Evolutionary conservation across 1,139 yeast genomes (phyloP).

Genomic region (Komagataea norvegica): DNA sequence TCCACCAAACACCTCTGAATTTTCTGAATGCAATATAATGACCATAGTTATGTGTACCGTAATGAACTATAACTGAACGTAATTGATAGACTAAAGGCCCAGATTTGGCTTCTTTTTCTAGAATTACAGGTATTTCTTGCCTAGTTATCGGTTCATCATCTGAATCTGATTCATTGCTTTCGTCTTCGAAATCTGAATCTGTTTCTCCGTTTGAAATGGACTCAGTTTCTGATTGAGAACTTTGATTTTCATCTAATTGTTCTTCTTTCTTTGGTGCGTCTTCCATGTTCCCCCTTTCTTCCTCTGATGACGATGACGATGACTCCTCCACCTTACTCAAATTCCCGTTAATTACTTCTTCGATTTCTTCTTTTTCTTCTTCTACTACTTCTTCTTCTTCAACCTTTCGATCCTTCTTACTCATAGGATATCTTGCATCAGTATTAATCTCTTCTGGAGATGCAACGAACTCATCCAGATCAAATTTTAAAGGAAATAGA

Average conservation of each 20-base stretch:
- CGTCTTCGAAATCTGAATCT: not conserved
- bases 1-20: constrained; percentile 86
- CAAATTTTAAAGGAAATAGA: constrained; percentile 63
- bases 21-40: constrained; percentile 87
- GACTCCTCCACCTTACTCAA: too few species aligned
- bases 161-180: constrained; percentile 9
- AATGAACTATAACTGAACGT: constrained; percentile 84
- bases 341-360: too few species aligned
- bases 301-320: too few species aligned
- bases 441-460: constrained; percentile 65
- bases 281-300: constrained; percentile 5
- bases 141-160: constrained; percentile 17
- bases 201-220: too few species aligned
- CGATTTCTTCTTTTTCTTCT: constrained; percentile 20
- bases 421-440: constrained; percentile 76
- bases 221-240: constrained; percentile 6
- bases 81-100: constrained; percentile 53
- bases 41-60: constrained; percentile 93
- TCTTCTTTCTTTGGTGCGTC: too few species aligned
- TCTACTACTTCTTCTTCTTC: constrained; percentile 14
- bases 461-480: constrained; percentile 66
- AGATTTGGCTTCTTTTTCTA: constrained; percentile 23
- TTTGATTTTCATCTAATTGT: constrained; percentile 20
- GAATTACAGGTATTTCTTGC: constrained; percentile 12
- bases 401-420: constrained; percentile 45